phyloP scores from a whole-genome alignment of 202 grass and related monocot species.

The Cymbopogon flexuosus region DNA sequence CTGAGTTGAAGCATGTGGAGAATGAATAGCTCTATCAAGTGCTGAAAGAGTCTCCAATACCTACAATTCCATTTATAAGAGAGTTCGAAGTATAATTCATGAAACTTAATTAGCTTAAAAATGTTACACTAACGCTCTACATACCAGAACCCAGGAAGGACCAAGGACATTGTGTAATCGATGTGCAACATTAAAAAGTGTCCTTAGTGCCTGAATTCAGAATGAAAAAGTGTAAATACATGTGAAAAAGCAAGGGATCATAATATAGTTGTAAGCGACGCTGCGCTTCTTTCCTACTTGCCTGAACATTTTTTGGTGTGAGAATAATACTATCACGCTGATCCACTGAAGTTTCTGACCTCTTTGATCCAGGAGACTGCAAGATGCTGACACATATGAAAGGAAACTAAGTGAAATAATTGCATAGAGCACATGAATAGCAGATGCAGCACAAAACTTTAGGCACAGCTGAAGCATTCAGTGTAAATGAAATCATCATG shows the following conservation, averaged over 20 bases:
- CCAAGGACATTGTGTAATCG: slow-evolving; percentile 94
- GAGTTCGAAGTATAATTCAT: slow-evolving; percentile 12
- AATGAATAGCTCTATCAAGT: slow-evolving; percentile 95
- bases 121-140: slow-evolving; percentile 11
- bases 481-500: not conserved
- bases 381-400: slow-evolving; percentile 48
- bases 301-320: slow-evolving; percentile 97
- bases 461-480: slow-evolving; percentile 18
- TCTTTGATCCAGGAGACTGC: slow-evolving; percentile 87
- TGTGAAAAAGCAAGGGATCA: slow-evolving; percentile 13
- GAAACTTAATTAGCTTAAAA: not conserved
- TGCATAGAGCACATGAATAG: not conserved
- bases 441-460: not conserved
- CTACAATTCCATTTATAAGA: slow-evolving; percentile 39
- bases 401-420: slow-evolving; percentile 21
- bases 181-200: slow-evolving; percentile 97
- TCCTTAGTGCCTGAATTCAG: slow-evolving; percentile 76
- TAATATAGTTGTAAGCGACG: not conserved
- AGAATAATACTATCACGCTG: slow-evolving; percentile 86
- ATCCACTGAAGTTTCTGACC: slow-evolving; percentile 57
- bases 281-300: slow-evolving; percentile 46
- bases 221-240: slow-evolving; percentile 38
- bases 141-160: slow-evolving; percentile 97
- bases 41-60: slow-evolving; percentile 94
- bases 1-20: slow-evolving; percentile 96